Percentiles rank a stretch among this genome's conserved stretches.
Conservation (phyloP, 345 rosid species). For the Pistacia vera region DNA sequence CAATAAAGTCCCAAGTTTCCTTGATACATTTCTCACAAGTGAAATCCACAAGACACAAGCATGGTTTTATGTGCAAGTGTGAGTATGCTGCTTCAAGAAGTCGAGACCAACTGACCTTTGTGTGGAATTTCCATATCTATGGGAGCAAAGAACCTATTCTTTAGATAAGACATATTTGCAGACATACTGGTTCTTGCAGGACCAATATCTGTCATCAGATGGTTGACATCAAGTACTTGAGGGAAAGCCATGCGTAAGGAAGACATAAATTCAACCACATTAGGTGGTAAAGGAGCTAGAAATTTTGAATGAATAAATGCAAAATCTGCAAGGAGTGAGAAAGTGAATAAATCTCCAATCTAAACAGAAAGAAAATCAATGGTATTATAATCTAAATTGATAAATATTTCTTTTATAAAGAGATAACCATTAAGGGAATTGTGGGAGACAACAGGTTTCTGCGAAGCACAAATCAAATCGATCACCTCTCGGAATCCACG, state of each 20-base stretch:
- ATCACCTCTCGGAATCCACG: conserved; percentile 94
- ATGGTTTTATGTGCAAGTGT: not conserved
- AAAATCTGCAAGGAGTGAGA: conserved; percentile 58
- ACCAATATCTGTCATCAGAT: conserved; percentile 60
- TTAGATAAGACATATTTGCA: conserved; percentile 53
- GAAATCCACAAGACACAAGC: not conserved
- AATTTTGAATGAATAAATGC: conserved; percentile 76
- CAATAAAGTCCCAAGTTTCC: not conserved
- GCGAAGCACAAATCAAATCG: conserved; percentile 85
- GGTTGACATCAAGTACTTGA: conserved; percentile 67
- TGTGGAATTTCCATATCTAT: conserved; percentile 64
- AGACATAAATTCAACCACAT: conserved; percentile 55
- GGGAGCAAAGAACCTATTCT: conserved; percentile 58
- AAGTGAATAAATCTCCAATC: conserved; percentile 9
- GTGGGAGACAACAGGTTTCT: conserved; percentile 78
- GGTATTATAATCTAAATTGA: conserved; percentile 7
- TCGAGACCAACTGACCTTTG: conserved; percentile 52
- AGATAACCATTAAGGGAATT: conserved; percentile 79
- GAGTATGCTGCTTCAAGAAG: not conserved
- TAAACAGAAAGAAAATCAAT: conserved; percentile 9
- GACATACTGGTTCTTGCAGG: conserved; percentile 51
- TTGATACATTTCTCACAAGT: not conserved
- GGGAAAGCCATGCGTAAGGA: conserved; percentile 63
- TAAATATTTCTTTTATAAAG: conserved; percentile 18
- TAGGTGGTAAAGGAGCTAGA: conserved; percentile 72